Evolutionary conservation across 495 filamentous ascomycete species (phyloP), one percentile per base, ranked within the genome.

Genomic region (Eremomyces bilateralis): DNA sequence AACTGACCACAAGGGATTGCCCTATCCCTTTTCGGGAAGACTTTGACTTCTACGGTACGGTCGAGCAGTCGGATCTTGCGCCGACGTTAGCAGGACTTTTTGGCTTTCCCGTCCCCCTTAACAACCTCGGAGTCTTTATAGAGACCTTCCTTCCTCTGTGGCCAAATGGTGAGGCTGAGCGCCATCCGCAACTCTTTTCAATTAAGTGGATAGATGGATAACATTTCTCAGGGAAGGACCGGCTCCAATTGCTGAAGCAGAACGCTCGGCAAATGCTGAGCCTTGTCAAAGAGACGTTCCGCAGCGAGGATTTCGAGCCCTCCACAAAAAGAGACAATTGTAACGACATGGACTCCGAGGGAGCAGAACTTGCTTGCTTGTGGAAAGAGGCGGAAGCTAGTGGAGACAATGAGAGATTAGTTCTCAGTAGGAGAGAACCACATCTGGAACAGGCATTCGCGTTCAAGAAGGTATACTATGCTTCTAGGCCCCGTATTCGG

Each of bases 41-140:
- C 32, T 80, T 84, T 34, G 66, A 77, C 35, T 94, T 79, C 46
- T 94, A 95, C 48, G 62, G 52, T 15, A 73, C 60, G 11, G 67
- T 95, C 24, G 80, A 95, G 46, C 88, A 99, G 57, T 85, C 80
- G 5, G 88, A 99, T 56, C 64, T 95, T 37, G 80, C 77, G 2
- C 82, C 88, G 2, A 91, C 84, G 0, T 53, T 99, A n/a, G 81
- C 77, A 20, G 80, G 73, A 3, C 56, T 95, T 20, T 61, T 99
- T 25, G 83, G 82, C 4, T 70, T 95, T 43, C 85, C 90, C 0
- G 63, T 92, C 13, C 78, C 88, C n/a, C 64, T 73, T 54, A 99
- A 99, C 47, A 95, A 77, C 44, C 55, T 95, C 0, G 88, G 88
- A 1, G 72, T 82, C 13, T 77, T 94, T 35, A 88, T 95, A 34